Percentiles rank a stretch among this genome's conserved stretches.
These are phyloP conservation scores for Fragaria ananassa DNA, from an alignment of 306 rosid genomes.

Conservation along the genomic window DNA sequence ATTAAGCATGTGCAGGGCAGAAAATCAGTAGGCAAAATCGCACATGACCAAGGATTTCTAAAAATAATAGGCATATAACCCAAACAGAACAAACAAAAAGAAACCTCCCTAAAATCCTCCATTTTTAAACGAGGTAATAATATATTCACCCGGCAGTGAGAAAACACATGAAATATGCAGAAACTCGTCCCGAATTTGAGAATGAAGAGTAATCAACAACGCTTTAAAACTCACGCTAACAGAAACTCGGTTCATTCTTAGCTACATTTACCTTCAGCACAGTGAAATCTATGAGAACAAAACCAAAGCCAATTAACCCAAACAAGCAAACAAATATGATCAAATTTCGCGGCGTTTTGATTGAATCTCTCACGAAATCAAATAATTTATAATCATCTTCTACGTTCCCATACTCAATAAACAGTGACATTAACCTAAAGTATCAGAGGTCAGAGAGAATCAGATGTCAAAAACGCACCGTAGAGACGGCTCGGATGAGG, in stretches of 20 bases:
- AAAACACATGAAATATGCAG: not conserved
- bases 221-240: not conserved
- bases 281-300: not conserved
- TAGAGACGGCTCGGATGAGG: conserved; percentile 59
- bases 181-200: not conserved
- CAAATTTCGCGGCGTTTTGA: not conserved
- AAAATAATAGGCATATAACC: not conserved
- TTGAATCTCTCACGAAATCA: not conserved
- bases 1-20: not conserved
- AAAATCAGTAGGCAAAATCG: not conserved
- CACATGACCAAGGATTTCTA: not conserved
- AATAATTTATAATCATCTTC: not conserved
- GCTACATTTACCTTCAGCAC: not conserved
- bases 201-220: not conserved
- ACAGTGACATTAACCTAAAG: conserved; percentile 5
- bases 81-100: not conserved
- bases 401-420: not conserved
- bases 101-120: not conserved
- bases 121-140: not conserved
- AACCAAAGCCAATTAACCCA: not conserved
- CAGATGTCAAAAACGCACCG: conserved; percentile 42
- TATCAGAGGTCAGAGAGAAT: not conserved
- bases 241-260: not conserved
- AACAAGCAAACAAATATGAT: not conserved
- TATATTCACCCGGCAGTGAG: not conserved